Evolutionary conservation across 345 rosid genomes (phyloP).

Genomic region (Gossypium thurberi): DNA sequence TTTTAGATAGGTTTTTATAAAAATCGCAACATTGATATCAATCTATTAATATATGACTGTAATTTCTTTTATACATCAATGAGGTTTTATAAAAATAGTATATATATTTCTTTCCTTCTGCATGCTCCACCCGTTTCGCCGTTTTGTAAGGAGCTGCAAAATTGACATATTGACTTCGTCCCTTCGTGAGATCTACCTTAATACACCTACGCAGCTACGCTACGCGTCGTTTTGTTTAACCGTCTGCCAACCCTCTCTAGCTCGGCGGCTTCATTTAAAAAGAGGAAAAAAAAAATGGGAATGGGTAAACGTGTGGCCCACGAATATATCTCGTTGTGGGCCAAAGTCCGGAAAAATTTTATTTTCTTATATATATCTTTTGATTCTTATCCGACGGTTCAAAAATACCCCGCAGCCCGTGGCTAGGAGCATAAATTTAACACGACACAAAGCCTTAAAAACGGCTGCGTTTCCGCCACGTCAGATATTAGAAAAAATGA

Average conservation of each 20-base stretch:
- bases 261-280: too few species aligned
- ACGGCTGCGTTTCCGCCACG: slow-evolving; percentile 25
- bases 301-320: slow-evolving; percentile 11
- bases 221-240: slow-evolving; percentile 15
- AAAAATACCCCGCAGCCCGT: background rate
- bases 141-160: background rate
- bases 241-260: background rate
- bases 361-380: background rate
- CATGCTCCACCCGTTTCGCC: background rate
- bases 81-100: background rate
- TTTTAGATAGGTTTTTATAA: too few species aligned
- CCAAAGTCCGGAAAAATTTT: background rate
- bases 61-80: background rate
- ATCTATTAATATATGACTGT: background rate
- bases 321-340: background rate
- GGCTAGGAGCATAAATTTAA: background rate
- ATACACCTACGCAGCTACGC: background rate
- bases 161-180: slow-evolving; percentile 9
- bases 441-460: slow-evolving; percentile 21
- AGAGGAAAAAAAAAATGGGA: background rate
- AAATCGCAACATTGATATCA: background rate
- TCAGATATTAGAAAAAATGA: slow-evolving; percentile 7
- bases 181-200: background rate
- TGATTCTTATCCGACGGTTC: slow-evolving; percentile 7
- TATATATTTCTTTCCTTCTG: background rate